Evolutionary conservation across 495 filamentous ascomycete species (phyloP).

Genomic region (Penicillium turbatum): DNA sequence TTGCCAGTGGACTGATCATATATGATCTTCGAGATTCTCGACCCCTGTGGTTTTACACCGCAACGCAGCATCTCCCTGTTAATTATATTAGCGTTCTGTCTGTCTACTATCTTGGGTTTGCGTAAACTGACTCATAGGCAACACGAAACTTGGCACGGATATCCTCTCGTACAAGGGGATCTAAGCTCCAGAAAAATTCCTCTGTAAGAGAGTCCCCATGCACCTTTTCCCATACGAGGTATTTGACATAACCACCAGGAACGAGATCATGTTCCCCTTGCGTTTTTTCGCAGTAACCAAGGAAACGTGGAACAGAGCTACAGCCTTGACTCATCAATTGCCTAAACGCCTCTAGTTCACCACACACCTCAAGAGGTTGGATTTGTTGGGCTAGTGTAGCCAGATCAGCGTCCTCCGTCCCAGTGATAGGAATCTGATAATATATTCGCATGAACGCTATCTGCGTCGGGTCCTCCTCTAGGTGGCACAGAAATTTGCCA

Average conservation of each 20-base stretch:
- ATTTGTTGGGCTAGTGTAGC: conserved; percentile 11
- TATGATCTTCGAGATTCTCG: conserved; percentile 19
- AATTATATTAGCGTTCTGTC: conserved; percentile 4
- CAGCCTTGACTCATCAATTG: conserved; percentile 10
- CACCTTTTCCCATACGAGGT: conserved; percentile 20
- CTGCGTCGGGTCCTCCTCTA: no score
- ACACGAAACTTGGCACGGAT: conserved; percentile 15
- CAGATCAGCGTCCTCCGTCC: background rate
- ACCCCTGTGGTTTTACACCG: conserved; percentile 3
- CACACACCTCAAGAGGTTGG: conserved; percentile 6
- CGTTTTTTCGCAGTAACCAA: conserved; percentile 11
- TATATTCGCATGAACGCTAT: no score
- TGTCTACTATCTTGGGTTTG: conserved; percentile 3
- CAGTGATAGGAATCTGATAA: no score
- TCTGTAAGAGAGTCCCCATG: conserved; percentile 15
- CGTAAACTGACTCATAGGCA: conserved; percentile 13
- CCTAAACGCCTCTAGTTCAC: conserved; percentile 13
- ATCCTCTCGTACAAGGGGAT: conserved; percentile 1
- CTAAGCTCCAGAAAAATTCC: conserved; percentile 22
- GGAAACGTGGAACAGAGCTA: conserved; percentile 11
- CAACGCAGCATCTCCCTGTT: conserved; percentile 14
- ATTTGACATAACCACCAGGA: conserved; percentile 16
- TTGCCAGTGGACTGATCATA: conserved; percentile 15
- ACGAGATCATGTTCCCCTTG: conserved; percentile 15
- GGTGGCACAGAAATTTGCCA: no score